Conservation (phyloP, 306 rosid genomes). For the Lotus japonicus region DNA sequence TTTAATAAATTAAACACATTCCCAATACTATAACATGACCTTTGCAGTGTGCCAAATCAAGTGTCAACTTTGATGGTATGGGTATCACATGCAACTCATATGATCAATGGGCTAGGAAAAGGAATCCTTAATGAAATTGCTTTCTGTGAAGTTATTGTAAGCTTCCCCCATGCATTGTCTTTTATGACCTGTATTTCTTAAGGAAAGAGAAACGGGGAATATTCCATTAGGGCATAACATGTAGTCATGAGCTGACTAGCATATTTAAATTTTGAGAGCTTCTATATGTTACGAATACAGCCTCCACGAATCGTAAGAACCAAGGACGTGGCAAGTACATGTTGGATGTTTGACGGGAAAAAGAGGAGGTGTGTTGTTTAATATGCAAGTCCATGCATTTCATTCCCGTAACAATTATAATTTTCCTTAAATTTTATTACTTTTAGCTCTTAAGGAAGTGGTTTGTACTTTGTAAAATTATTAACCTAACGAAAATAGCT, state of each 20-base stretch:
- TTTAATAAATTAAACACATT: background rate
- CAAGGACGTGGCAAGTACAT: too few species aligned
- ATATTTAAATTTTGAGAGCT: too few species aligned
- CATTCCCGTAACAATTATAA: too few species aligned
- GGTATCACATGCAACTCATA: background rate
- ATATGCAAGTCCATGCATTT: too few species aligned
- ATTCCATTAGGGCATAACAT: background rate
- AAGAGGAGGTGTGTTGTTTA: too few species aligned
- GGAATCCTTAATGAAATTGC: background rate
- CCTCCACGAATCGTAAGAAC: too few species aligned
- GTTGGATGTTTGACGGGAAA: too few species aligned
- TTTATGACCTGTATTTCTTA: background rate
- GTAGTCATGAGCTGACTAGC: background rate
- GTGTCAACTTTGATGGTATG: background rate
- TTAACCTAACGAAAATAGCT: too few species aligned
- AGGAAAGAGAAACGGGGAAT: background rate
- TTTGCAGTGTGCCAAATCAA: background rate
- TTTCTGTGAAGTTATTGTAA: background rate
- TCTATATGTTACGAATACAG: too few species aligned
- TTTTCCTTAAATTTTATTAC: too few species aligned
- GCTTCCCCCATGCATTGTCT: background rate
- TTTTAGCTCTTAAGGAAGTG: too few species aligned
- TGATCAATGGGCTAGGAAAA: background rate
- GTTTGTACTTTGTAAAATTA: too few species aligned
- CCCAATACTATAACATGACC: background rate